These are phyloP conservation scores for Zymoseptoria tritici DNA, from an alignment of 2,329 filamentous ascomycete genomes.

Conservation along the genomic window DNA sequence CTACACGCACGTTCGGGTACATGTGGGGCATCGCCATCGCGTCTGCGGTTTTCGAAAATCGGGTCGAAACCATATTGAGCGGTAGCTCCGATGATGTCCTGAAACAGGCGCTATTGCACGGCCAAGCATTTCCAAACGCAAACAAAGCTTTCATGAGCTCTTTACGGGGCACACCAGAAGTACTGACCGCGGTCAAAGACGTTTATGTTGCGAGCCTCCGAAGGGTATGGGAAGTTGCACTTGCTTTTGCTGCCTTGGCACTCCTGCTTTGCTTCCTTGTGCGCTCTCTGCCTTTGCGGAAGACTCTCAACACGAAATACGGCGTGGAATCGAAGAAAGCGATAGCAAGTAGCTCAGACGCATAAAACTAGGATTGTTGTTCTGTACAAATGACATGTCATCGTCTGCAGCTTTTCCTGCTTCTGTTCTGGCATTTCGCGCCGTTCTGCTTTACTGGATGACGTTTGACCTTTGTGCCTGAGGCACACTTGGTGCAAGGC, in stretches of 20 bases:
- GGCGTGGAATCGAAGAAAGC: slow-evolving; percentile 1
- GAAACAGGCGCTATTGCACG: slow-evolving; percentile 4
- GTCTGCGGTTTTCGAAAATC: slow-evolving; percentile 4
- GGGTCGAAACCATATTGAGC: background rate
- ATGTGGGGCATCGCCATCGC: slow-evolving; percentile 5
- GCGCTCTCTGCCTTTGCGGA: slow-evolving; percentile 4
- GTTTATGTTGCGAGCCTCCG: slow-evolving; percentile 2
- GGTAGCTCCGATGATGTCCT: slow-evolving; percentile 1
- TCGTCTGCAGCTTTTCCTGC: background rate
- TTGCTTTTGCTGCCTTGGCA: slow-evolving; percentile 3
- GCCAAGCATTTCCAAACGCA: slow-evolving; percentile 4
- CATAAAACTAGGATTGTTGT: background rate
- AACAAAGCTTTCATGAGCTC: slow-evolving; percentile 4
- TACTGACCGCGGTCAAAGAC: slow-evolving; percentile 3
- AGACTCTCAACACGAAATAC: slow-evolving; percentile 5
- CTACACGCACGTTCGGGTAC: slow-evolving; percentile 3
- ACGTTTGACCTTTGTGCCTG: too few relatives aligned
- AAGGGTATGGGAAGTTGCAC: slow-evolving; percentile 3
- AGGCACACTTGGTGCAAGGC: too few relatives aligned
- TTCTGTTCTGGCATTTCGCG: background rate
- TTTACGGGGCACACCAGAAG: slow-evolving; percentile 1
- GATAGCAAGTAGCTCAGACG: background rate
- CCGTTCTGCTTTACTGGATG: too few relatives aligned
- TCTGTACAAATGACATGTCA: background rate
- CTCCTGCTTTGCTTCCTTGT: slow-evolving; percentile 5